A percentile compares a stretch with the other conserved stretches of the same genome.
Evolutionary conservation across 768 basidiomycete species (phyloP).

Genomic region (Myochromella boudieri): DNA sequence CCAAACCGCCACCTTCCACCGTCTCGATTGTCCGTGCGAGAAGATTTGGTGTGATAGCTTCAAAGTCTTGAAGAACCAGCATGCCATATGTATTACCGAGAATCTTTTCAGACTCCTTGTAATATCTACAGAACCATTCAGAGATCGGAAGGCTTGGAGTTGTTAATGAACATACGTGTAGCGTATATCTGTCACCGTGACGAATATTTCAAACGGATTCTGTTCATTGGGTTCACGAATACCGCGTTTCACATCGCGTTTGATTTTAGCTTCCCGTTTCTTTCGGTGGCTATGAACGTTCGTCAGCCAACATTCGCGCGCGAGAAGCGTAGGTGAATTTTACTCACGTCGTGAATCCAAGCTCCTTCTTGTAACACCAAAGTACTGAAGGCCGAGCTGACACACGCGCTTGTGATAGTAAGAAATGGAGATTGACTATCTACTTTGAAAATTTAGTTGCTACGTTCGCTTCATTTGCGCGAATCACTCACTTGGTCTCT

Average conservation of each 20-base stretch:
- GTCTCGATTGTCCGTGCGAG: constrained; percentile 97
- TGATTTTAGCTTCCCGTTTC: constrained; percentile 95
- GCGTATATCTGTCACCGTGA: constrained; percentile 97
- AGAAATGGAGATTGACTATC: constrained; percentile 94
- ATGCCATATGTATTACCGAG: constrained; percentile 98
- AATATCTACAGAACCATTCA: constrained; percentile 9
- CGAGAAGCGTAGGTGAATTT: background rate
- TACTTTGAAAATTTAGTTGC: constrained; percentile 24
- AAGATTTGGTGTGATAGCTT: constrained; percentile 96
- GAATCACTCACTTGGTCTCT: constrained; percentile 74
- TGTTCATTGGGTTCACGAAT: constrained; percentile 93
- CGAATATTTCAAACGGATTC: constrained; percentile 97
- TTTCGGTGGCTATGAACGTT: constrained; percentile 83
- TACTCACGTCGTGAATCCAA: constrained; percentile 91
- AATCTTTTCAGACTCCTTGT: constrained; percentile 20
- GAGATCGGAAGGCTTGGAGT: background rate
- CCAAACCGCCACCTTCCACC: constrained; percentile 90
- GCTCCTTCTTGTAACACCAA: constrained; percentile 99
- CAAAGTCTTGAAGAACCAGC: constrained; percentile 96
- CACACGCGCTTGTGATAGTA: constrained; percentile 88
- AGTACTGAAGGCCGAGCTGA: constrained; percentile 89
- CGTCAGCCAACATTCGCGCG: too few relatives aligned
- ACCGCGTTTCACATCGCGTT: constrained; percentile 92
- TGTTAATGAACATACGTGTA: constrained; percentile 69
- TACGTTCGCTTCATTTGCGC: background rate